Base-by-base conservation (phyloP, 1,139 yeast genomes). In the Magnusiomyces magnusii region DNA sequence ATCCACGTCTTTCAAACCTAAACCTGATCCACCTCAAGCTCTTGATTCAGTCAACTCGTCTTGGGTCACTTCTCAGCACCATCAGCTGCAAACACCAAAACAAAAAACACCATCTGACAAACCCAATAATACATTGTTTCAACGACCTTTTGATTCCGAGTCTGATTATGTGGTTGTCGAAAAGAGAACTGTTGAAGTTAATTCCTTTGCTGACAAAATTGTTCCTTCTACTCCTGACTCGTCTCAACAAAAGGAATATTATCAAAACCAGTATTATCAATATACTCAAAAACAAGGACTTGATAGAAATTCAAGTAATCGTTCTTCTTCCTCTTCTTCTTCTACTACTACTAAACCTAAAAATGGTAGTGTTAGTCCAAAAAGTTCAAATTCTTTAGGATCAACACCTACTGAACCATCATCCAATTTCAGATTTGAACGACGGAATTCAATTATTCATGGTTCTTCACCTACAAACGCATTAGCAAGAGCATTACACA, bases 81-180 rank as follows among this genome's bases (percentile, higher is more conserved):
- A n/a, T n/a, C n/a, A n/a, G n/a, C 36, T 13, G 10, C 36, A 31
- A 31, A 13, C 36, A 7, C 36, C 36, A 31, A 13, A 31, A 31
- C 7, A 13, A 7, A 31, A 7, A 7, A 13, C 7, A 13, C 36
- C 36, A 7, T 7, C 7, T 7, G 7, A 31, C 36, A 31, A 7
- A 31, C 13, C 36, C 10, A 31, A 31, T 21, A n/a, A 19, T 34
- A 31, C 19, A n/a, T 47, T 47, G n/a, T 51, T 51, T 24, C 2
- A n/a, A 10, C 25, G 47, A 21, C 47, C 54, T 51, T 23, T 51
- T 39, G 54, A 51, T 75, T 84, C 83, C 64, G 97, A 91, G 67
- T 84, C 83, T 64, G 97, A 91, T 67, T 93, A 93, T 67, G 98
- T 93, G 53, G 96, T 93, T 47, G 93, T 93, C 27, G 98, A 93